Evolutionary conservation across 768 basidiomycete species (phyloP), one percentile per base, ranked within the genome.

Genomic region (Cyclocybe cylindracea): DNA sequence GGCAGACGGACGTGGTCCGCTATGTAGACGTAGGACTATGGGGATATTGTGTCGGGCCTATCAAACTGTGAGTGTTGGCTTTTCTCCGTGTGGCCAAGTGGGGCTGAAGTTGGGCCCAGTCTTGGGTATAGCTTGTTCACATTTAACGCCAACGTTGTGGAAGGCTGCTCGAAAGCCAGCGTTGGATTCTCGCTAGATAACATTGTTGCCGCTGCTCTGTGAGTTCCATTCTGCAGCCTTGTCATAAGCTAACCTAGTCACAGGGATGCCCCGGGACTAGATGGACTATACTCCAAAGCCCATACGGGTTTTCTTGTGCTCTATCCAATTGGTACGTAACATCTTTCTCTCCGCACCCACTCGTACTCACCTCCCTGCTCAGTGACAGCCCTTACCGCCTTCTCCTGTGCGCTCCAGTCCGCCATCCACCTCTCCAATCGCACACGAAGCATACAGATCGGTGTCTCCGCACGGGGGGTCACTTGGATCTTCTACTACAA

Each of bases 1-100:
- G 44, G 11, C 39, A 48, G 11, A 39, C 47, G 7, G 56, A 49
- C n/a, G 37, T 24, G 3, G 46, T 48, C 14, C 47, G 59, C 10
- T 55, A 58, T 38, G 56, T 58, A 13, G 55, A 60, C 18, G 60
- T 58, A 41, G 61, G 61, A 11, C 38, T 62, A 9, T 60, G 58
- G 61, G 61, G 61, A 16, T 59, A 59, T 35, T 62, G 61, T 37
- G 50, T 62, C 7, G 32, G 41, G 10, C 56, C 53, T 9, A 35
- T 59, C 24, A 36, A 42, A 13, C 29, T 29, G 61, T 59, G 36
- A 14, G 55, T 57, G 24, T 5, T 24, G 24, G 24, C 24, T 24
- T 24, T 24, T 10, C 13, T 31, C 13, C n/a, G 45, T 16, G 24
- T 5, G 4, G 24, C 24, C 4, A 24, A 5, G 24, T 24, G 24